A percentile compares a stretch with the other conserved stretches of the same genome.
Conservation (phyloP, 192 early-diverging fungal genomes). For the Spinellus fusiger region DNA sequence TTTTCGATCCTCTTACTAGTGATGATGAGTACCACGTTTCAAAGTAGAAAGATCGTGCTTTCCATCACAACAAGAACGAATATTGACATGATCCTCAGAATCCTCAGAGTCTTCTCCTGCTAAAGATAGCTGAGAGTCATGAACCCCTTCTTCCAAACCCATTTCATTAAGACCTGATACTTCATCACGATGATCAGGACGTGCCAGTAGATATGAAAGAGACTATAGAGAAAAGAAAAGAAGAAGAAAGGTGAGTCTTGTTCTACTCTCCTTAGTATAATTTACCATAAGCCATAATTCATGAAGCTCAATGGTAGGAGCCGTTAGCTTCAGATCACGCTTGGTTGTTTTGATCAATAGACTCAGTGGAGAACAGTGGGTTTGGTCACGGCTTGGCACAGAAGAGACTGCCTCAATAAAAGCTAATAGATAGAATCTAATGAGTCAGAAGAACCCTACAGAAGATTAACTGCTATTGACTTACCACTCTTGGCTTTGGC, state of each 20-base stretch:
- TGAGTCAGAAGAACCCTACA: background rate
- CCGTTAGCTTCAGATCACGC: slow-evolving; percentile 70
- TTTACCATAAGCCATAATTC: slow-evolving; percentile 68
- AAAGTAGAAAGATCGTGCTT: slow-evolving; percentile 25
- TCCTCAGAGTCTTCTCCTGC: slow-evolving; percentile 23
- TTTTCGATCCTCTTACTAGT: background rate
- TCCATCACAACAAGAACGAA: slow-evolving; percentile 33
- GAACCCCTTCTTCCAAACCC: background rate
- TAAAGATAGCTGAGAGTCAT: background rate
- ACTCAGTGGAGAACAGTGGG: slow-evolving; percentile 40
- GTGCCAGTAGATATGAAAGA: slow-evolving; percentile 19
- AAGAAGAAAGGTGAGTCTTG: background rate
- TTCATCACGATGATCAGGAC: slow-evolving; percentile 3
- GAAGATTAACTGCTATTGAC: background rate
- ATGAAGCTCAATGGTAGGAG: slow-evolving; percentile 58
- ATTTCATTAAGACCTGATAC: background rate
- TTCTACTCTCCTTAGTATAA: background rate
- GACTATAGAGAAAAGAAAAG: too few species aligned
- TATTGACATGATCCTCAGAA: slow-evolving; percentile 18
- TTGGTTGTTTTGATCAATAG: slow-evolving; percentile 63
- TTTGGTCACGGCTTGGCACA: slow-evolving; percentile 42
- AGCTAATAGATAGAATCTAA: slow-evolving; percentile 35
- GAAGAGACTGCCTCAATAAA: slow-evolving; percentile 57
- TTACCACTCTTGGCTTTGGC: slow-evolving; percentile 47
- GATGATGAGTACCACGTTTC: background rate